These are phyloP conservation scores for Beauveria asiatica DNA, from an alignment of 2,329 filamentous ascomycete species.

Conservation along the genomic window DNA sequence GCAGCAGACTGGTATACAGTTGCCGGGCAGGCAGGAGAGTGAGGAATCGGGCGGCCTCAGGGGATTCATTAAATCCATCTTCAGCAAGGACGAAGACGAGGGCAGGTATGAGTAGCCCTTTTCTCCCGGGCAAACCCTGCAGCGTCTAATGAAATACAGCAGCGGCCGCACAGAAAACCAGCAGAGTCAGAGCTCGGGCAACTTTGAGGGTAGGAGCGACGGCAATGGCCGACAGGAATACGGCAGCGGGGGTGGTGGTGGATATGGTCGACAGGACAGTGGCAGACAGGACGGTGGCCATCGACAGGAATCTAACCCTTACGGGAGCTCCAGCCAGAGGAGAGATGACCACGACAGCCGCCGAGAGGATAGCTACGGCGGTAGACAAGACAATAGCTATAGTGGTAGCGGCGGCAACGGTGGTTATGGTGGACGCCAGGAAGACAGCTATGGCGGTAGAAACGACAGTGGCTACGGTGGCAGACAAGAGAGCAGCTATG, in stretches of 20 bases:
- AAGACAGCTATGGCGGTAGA: conserved; percentile 14
- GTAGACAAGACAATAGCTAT: conserved; percentile 17
- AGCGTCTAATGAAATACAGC: neutral
- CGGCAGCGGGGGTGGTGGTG: neutral
- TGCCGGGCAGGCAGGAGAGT: conserved; percentile 29
- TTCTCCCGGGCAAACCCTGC: neutral
- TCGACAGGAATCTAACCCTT: neutral
- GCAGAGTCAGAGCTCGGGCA: conserved; percentile 1
- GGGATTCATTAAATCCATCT: conserved; percentile 62
- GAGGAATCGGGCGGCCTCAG: conserved; percentile 58
- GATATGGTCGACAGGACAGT: neutral
- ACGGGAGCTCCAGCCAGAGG: neutral
- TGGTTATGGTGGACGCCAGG: conserved; percentile 12
- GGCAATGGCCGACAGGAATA: neutral
- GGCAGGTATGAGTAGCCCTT: conserved; percentile 37
- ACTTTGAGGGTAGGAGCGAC: conserved; percentile 1
- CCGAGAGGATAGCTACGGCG: conserved; percentile 27
- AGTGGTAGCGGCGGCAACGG: neutral
- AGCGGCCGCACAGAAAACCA: conserved; percentile 1
- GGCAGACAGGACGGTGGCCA: neutral
- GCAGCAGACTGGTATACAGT: conserved; percentile 36
- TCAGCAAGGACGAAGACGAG: conserved; percentile 55
- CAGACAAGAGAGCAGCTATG: conserved; percentile 11
- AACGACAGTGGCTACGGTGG: conserved; percentile 5
- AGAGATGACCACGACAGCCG: conserved; percentile 11